phyloP scores from a whole-genome alignment of 306 rosid species.

The Astragalus membranaceus region DNA sequence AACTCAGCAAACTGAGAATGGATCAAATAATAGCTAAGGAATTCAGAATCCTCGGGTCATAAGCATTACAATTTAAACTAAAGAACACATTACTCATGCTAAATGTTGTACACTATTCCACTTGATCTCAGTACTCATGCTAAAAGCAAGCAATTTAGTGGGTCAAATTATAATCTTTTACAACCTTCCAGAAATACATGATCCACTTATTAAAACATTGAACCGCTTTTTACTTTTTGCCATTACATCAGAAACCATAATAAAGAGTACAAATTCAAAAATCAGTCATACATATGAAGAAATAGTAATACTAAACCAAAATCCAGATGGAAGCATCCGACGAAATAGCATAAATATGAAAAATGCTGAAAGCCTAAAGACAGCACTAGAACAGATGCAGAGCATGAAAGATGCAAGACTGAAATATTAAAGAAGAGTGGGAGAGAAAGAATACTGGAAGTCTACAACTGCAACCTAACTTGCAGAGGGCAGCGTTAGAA shows the following conservation, averaged over 20 bases:
- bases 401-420: neutral
- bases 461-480: conserved; percentile 45
- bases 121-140: neutral
- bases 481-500: conserved; percentile 63
- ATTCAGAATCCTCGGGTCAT: neutral
- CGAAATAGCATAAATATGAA: neutral
- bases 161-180: neutral
- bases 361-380: neutral
- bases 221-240: too few species aligned
- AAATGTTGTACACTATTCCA: neutral
- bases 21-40: neutral
- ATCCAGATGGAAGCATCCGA: neutral
- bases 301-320: neutral
- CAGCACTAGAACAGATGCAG: neutral
- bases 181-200: neutral
- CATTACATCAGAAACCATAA: too few species aligned
- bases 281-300: neutral
- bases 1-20: neutral
- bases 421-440: neutral
- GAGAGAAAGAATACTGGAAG: conserved; percentile 51
- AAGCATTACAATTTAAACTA: neutral
- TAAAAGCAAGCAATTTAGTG: neutral
- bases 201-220: too few species aligned
- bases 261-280: neutral
- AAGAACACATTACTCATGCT: neutral